Base-by-base conservation (phyloP, 1,284 basidiomycete genomes). In the Takashimella tepidaria region DNA sequence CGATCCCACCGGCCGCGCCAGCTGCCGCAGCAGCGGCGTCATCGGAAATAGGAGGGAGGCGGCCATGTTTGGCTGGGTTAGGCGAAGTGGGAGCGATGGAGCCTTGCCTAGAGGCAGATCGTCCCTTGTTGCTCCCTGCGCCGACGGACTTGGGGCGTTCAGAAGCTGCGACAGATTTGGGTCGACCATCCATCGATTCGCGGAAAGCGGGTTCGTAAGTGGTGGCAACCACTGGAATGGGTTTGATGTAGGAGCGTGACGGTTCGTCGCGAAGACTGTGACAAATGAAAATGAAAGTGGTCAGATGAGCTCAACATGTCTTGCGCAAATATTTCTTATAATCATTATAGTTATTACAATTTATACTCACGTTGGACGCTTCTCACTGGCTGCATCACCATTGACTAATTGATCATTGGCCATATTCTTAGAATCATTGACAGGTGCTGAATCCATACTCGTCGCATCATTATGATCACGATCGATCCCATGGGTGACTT, bases 171-270 rank as follows among this genome's bases (percentile, higher is more conserved):
- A 45, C 25, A 45, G 44, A 45, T 16, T 25, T 23, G 31, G 31
- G 31, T 37, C 31, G 31, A n/a, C n/a, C n/a, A n/a, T n/a, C n/a
- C n/a, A n/a, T n/a, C n/a, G n/a, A n/a, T 16, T 37, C 31, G 16
- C 31, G 31, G 10, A 8, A 56, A 20, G 64, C 59, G 12, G 58
- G 55, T 47, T 68, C 66, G 56, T 68, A 70, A 40, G 64, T 70
- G 43, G 68, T 70, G n/a, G n/a, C n/a, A 21, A 70, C 64, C 57
- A 70, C 66, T 21, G 68, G 63, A 41, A 70, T 66, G 2, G 62
- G 59, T 49, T 67, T 66, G 61, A 67, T 57, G 60, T 75, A 75
- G 5, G 72, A 74, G 25, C 72, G 60, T 3, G 72, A 74, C 13
- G 68, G 67, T 31, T 62, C 41, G 8, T 67, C 50, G 25, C 45